Evolutionary conservation across 768 basidiomycete genomes (phyloP).

Genomic region (Mycena vulgaris): DNA sequence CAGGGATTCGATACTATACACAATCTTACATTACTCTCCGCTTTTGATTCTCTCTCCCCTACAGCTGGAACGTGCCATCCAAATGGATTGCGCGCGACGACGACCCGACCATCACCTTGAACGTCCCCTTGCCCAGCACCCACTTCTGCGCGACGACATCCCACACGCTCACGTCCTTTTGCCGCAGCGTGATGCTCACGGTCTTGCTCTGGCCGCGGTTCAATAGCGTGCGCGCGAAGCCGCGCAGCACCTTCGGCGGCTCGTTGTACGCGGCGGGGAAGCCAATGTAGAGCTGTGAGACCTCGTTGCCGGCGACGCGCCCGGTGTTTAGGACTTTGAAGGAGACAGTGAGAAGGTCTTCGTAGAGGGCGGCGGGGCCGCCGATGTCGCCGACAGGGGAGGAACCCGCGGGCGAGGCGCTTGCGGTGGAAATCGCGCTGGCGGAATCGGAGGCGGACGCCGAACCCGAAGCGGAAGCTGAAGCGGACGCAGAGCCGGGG

Average conservation of each 20-base stretch:
- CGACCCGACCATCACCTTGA: constrained; percentile 50
- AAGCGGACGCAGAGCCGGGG: neutral
- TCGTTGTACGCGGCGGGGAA: constrained; percentile 46
- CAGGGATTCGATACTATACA: no score
- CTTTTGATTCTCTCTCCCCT: no score
- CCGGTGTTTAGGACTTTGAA: constrained; percentile 58
- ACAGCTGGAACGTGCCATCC: constrained; percentile 20
- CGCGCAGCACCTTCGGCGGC: constrained; percentile 52
- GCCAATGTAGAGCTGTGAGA: constrained; percentile 48
- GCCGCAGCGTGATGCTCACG: constrained; percentile 22
- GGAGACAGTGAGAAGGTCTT: constrained; percentile 46
- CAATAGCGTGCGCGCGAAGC: constrained; percentile 47
- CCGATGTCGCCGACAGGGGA: constrained; percentile 29
- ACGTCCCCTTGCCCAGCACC: constrained; percentile 49
- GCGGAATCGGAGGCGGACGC: constrained; percentile 18
- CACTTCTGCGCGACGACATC: constrained; percentile 47
- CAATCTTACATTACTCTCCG: no score
- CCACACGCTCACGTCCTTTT: constrained; percentile 36
- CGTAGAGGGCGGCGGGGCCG: constrained; percentile 43
- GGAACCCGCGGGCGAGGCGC: constrained; percentile 8
- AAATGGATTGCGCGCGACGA: constrained; percentile 42
- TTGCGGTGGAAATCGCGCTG: constrained; percentile 34
- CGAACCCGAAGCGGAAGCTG: neutral
- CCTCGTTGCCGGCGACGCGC: constrained; percentile 42
- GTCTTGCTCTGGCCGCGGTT: constrained; percentile 31